These are phyloP conservation scores for Penicillium expansum DNA, from an alignment of 2,329 filamentous ascomycete genomes.

Conservation along the genomic window DNA sequence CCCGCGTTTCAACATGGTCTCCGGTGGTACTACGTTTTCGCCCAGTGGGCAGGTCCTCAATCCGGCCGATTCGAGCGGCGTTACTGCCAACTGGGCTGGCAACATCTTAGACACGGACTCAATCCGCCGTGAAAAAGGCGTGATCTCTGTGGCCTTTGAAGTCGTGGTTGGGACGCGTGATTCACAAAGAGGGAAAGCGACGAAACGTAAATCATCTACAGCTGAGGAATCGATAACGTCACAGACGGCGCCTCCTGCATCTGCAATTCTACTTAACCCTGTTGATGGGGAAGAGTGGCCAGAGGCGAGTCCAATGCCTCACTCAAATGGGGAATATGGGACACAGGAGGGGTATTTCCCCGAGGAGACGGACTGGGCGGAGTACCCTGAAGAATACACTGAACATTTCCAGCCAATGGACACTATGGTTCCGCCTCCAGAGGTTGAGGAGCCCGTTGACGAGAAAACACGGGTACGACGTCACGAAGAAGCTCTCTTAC, in stretches of 20 bases:
- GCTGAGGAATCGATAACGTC: conserved; percentile 32
- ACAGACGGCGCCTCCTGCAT: conserved; percentile 12
- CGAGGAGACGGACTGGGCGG: conserved; percentile 27
- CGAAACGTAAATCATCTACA: conserved; percentile 30
- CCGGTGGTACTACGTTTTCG: conserved; percentile 45
- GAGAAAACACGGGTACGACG: conserved; percentile 79
- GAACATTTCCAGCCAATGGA: conserved; percentile 26
- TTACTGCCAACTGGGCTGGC: conserved; percentile 47
- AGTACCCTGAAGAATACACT: conserved; percentile 28
- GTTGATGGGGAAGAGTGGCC: conserved; percentile 31
- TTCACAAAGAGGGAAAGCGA: conserved; percentile 57
- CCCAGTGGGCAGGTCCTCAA: conserved; percentile 39
- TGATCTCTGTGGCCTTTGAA: conserved; percentile 84
- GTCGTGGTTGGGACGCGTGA: conserved; percentile 84
- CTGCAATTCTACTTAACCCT: conserved; percentile 11
- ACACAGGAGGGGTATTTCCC: conserved; percentile 14
- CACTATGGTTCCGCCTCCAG: conserved; percentile 42
- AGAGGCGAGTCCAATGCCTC: conserved; percentile 23
- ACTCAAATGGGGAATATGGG: conserved; percentile 20
- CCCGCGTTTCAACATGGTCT: conserved; percentile 54
- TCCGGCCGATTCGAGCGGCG: conserved; percentile 32
- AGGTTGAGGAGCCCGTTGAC: conserved; percentile 61
- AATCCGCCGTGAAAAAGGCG: conserved; percentile 82
- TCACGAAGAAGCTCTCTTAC: conserved; percentile 75
- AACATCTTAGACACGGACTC: conserved; percentile 84